These are phyloP conservation scores for Nemania serpens DNA, from an alignment of 2,329 filamentous ascomycete species.

Conservation along the genomic window DNA sequence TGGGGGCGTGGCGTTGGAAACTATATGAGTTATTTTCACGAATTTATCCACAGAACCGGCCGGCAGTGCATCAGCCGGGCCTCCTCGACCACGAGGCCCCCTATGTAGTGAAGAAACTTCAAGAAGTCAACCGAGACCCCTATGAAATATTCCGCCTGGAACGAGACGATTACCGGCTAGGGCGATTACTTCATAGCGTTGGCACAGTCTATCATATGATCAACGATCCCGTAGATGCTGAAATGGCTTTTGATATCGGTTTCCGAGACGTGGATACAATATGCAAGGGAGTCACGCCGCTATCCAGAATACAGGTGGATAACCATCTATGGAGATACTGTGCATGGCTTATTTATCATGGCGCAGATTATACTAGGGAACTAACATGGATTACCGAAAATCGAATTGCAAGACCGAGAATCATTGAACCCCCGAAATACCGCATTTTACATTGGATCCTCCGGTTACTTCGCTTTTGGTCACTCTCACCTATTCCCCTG, in stretches of 20 bases:
- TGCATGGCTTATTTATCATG: not conserved
- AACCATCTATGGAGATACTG: not conserved
- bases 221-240: not conserved
- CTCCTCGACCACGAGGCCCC: slow-evolving; percentile 1
- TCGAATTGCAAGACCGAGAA: not conserved
- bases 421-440: not conserved
- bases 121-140: not conserved
- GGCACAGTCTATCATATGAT: not conserved
- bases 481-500: too few relatives aligned
- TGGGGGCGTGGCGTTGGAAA: not conserved
- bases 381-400: not conserved
- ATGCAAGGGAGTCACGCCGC: not conserved
- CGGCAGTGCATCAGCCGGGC: not conserved
- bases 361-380: not conserved
- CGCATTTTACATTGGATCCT: not conserved
- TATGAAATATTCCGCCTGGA: slow-evolving; percentile 1
- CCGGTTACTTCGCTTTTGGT: not conserved
- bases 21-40: not conserved
- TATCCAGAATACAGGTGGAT: not conserved
- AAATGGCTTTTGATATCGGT: slow-evolving; percentile 3
- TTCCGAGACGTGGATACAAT: not conserved
- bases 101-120: not conserved
- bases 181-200: not conserved
- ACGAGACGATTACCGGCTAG: slow-evolving; percentile 1
- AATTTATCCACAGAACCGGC: not conserved